phyloP scores from a whole-genome alignment of 192 early-diverging fungal species.

The Coemansia sp. region DNA sequence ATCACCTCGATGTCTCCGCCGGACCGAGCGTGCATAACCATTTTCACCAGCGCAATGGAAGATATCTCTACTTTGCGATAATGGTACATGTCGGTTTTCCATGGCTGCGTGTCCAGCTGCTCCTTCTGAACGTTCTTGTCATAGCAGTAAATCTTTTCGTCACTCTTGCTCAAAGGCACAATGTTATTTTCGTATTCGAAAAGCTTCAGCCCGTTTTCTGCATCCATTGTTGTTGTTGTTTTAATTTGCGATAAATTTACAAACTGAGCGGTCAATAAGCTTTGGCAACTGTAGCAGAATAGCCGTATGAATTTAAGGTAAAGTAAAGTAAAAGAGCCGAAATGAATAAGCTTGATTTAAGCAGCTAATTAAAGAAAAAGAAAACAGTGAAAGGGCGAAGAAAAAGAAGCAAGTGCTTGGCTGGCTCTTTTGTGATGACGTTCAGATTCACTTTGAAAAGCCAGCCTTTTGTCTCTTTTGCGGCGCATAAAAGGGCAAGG shows the following conservation, averaged over 20 bases:
- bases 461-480: background rate
- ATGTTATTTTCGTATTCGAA: conserved; percentile 74
- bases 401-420: too few relatives aligned
- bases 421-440: too few relatives aligned
- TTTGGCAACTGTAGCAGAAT: too few relatives aligned
- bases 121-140: conserved; percentile 68
- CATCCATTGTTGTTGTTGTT: conserved; percentile 18
- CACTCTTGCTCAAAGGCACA: conserved; percentile 58
- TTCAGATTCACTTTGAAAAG: too few relatives aligned
- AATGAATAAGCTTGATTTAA: too few relatives aligned
- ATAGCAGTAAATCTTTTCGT: conserved; percentile 82
- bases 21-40: conserved; percentile 99
- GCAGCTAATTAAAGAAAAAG: background rate
- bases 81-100: conserved; percentile 67
- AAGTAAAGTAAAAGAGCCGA: too few relatives aligned
- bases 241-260: background rate
- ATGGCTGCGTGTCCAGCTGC: conserved; percentile 67
- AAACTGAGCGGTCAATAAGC: too few relatives aligned
- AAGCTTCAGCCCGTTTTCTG: conserved; percentile 38
- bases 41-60: conserved; percentile 95
- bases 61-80: conserved; percentile 88
- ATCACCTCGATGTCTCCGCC: conserved; percentile 96
- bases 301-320: too few relatives aligned
- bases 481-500: background rate
- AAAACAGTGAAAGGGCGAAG: background rate